Base-by-base conservation (phyloP, 2,329 filamentous ascomycete genomes). In the Sarocladiaceae sp. region DNA sequence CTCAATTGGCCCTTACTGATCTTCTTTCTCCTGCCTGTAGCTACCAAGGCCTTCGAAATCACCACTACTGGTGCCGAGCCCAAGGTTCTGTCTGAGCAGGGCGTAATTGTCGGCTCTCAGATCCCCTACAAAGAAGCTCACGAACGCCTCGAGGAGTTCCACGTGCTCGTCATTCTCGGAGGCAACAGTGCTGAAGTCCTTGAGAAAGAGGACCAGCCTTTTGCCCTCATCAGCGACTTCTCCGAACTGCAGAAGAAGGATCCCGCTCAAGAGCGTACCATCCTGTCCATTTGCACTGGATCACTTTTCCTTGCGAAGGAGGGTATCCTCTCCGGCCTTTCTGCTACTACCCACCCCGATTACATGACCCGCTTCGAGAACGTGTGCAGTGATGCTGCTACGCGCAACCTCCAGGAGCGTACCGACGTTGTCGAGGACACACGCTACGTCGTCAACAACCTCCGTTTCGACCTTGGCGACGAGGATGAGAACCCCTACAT, bases 391-490 rank as follows among this genome's bases (percentile, higher is more conserved):
- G 84, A 89, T 58, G 82, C 84, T 46, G 81, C 87, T 42, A 81
- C 82, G 53, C 78, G 83, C 57, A 83, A 88, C 67, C 75, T 87
- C 59, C 80, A 83, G 53, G 86, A 91, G 73, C 85, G 88, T 64
- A 90, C 88, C 61, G 88, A 94, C 64, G 87, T 94, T 57, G 80
- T 93, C 63, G 88, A 94, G 64, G 86, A 89, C 57, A 78, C 79
- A 64, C 81, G 89, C 64, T 95, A 94, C 66, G 89, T 95, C 18
- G 90, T 95, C 67, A 95, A 95, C 78, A 94, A 95, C 71, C 84
- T 91, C 54, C 87, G 90, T 60, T 95, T 93, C 68, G 89, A 94
- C 61, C 76, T 94, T 59, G 86, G 87, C 55, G 83, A 92, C 64
- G 83, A 88, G 63, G 87, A 92, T 56, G 86, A 91, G 69, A 93